Percentiles rank a stretch among this genome's conserved stretches.
Conservation (phyloP, 179 eudicot species). For the Heliamphora pulchella region DNA sequence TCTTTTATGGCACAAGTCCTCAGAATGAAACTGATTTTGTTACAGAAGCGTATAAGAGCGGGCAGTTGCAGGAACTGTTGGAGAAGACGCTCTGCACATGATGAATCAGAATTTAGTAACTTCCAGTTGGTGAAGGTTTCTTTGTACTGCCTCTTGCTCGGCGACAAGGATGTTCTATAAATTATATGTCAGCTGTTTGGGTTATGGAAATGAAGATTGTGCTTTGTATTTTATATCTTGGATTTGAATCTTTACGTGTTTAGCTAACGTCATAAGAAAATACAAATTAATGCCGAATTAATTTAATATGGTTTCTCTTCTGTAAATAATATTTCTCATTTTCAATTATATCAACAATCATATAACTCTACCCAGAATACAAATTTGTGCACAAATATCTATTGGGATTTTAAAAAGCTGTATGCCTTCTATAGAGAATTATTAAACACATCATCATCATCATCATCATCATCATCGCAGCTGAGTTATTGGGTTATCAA, state of each 20-base stretch:
- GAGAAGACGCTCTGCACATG: constrained; percentile 79
- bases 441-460: too few species aligned
- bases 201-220: background rate
- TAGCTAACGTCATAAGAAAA: background rate
- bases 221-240: background rate
- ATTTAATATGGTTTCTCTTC: background rate
- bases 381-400: background rate
- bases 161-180: background rate
- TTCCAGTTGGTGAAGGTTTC: background rate
- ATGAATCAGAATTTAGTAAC: constrained; percentile 10
- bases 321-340: background rate
- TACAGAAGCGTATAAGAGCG: constrained; percentile 80
- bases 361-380: background rate
- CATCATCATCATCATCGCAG: too few species aligned
- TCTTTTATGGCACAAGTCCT: background rate
- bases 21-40: constrained; percentile 14
- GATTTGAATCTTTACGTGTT: background rate
- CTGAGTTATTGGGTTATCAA: too few species aligned
- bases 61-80: constrained; percentile 74
- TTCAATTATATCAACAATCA: background rate
- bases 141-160: background rate
- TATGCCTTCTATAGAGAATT: too few species aligned
- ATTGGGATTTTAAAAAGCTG: too few species aligned
- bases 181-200: background rate
- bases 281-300: background rate